Base-by-base conservation (phyloP, 2,329 filamentous ascomycete genomes). In the Verticillium nonalfalfae region DNA sequence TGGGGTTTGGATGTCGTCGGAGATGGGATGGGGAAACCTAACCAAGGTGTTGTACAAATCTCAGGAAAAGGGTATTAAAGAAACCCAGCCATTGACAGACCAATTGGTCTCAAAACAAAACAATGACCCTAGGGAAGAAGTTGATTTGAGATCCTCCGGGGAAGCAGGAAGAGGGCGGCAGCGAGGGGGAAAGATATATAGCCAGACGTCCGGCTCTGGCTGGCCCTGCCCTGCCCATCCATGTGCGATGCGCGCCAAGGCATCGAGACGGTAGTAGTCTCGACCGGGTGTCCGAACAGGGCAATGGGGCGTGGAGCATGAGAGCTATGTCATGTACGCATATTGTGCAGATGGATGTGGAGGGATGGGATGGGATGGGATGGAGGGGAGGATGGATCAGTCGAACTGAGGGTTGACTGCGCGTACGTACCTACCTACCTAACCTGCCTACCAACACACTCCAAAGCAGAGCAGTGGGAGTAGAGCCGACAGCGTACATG, bases 61-160 rank as follows among this genome's bases (percentile, higher is more conserved):
- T 35, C 39, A 59, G 26, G 31, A 50, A 54, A 59, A 14, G 40
- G 45, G 45, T 36, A 59, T 59, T 36, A 54, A 59, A 39, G 45
- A 59, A 59, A 59, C 58, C 58, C 58, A 59, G 40, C 58, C 58
- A 59, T 59, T 59, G 58, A 59, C 40, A 52, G 40, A 59, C 58
- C 58, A 59, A 59, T 59, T 59, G 58, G 58, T 45, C 58, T 54
- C 50, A 52, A 38, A 59, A 52, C 33, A 34, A 54, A 59, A 54
- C 40, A 59, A 59, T 54, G 40, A 59, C 58, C 58, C 58, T 38
- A 59, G 40, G 45, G 58, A 59, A 59, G 26, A 54, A 36, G 58
- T 54, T 34, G 39, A 52, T 36, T 52, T 21, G 34, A 59, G 39
- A 45, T 35, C 40, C 39, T 59, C 58, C 33, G 40, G 40, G 34